phyloP scores from a whole-genome alignment of 179 eudicot species.

The Patellifolia procumbens region DNA sequence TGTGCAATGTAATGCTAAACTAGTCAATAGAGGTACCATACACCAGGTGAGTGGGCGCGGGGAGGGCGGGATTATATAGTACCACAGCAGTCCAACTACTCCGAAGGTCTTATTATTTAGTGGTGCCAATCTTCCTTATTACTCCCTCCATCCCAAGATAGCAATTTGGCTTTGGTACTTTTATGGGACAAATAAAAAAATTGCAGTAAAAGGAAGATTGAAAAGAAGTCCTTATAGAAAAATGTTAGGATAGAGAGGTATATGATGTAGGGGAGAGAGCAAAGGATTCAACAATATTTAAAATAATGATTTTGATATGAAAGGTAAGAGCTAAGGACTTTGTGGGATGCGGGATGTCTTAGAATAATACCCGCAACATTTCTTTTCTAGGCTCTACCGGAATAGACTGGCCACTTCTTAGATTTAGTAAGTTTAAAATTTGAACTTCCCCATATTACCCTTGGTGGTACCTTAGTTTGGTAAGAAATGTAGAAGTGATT shows the following conservation, averaged over 20 bases:
- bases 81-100: background rate
- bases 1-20: background rate
- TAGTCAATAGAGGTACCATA: background rate
- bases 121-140: background rate
- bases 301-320: background rate
- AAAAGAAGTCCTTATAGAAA: background rate
- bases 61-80: background rate
- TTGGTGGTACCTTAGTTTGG: background rate
- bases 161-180: background rate
- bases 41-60: background rate
- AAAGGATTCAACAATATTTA: background rate
- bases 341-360: background rate
- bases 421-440: background rate
- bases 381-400: too few species aligned
- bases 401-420: background rate
- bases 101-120: background rate
- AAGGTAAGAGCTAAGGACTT: background rate
- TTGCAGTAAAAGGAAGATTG: background rate
- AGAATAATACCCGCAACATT: background rate
- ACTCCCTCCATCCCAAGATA: background rate
- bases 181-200: background rate
- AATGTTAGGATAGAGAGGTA: background rate
- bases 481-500: background rate
- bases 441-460: background rate
- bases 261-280: background rate